These are phyloP conservation scores for Triangularia setosa DNA, from an alignment of 2,329 filamentous ascomycete species.

Conservation along the genomic window DNA sequence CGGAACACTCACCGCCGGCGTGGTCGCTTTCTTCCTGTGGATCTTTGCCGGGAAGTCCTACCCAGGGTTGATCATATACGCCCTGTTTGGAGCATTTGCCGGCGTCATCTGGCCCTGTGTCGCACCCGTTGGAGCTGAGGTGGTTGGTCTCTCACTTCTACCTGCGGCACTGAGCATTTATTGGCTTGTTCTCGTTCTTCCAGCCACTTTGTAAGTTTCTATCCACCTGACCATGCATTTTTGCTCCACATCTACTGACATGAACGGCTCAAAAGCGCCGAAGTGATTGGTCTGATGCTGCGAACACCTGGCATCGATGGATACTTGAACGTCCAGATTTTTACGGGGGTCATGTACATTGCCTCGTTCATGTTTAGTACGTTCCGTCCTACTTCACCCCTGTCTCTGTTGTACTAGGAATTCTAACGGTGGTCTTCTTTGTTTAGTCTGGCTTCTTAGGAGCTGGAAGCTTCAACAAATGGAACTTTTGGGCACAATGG, in stretches of 20 bases:
- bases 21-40: slow-evolving; percentile 70
- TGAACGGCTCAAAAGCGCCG: slow-evolving; percentile 35
- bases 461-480: slow-evolving; percentile 42
- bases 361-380: slow-evolving; percentile 46
- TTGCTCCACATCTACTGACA: neutral
- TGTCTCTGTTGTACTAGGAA: neutral
- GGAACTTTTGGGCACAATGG: slow-evolving; percentile 30
- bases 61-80: slow-evolving; percentile 67
- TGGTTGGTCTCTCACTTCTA: slow-evolving; percentile 66
- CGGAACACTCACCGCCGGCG: slow-evolving; percentile 59
- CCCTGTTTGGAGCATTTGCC: slow-evolving; percentile 63
- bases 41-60: slow-evolving; percentile 61
- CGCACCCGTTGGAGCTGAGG: slow-evolving; percentile 67
- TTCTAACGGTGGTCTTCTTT: neutral
- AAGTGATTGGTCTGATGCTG: slow-evolving; percentile 60
- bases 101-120: slow-evolving; percentile 66
- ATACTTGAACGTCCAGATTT: slow-evolving; percentile 53
- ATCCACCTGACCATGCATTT: neutral
- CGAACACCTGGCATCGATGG: slow-evolving; percentile 39
- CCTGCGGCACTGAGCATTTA: slow-evolving; percentile 65
- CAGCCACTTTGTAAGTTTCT: slow-evolving; percentile 54
- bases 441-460: slow-evolving; percentile 38
- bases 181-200: slow-evolving; percentile 68
- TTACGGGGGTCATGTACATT: slow-evolving; percentile 59
- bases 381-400: slow-evolving; percentile 12